Conservation (phyloP, 2,329 filamentous ascomycete species). For the Neophaeococcomyces mojaviensis region DNA sequence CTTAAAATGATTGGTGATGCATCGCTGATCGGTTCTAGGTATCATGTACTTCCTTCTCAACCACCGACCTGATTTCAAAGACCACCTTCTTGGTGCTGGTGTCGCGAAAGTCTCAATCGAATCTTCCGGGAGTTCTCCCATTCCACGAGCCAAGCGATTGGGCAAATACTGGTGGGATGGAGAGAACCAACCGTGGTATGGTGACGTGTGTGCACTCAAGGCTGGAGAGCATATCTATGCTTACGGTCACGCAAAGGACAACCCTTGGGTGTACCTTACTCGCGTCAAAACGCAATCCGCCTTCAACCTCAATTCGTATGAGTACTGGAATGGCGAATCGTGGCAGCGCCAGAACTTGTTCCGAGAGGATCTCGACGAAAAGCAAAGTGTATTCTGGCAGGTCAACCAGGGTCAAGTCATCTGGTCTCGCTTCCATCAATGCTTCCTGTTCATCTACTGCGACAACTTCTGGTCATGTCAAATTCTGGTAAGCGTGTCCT, state of each 20-base stretch:
- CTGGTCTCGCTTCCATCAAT: slow-evolving; percentile 19
- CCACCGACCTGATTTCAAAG: slow-evolving; percentile 21
- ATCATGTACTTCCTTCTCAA: slow-evolving; percentile 24
- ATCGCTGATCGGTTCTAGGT: slow-evolving; percentile 4
- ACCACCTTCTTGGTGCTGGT: slow-evolving; percentile 22
- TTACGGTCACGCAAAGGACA: slow-evolving; percentile 23
- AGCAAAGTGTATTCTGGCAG: slow-evolving; percentile 24
- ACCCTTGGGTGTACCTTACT: slow-evolving; percentile 21
- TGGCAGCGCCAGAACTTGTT: slow-evolving; percentile 7
- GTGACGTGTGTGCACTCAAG: slow-evolving; percentile 21
- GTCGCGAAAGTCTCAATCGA: slow-evolving; percentile 19
- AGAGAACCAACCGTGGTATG: slow-evolving; percentile 22
- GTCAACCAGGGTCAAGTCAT: slow-evolving; percentile 25
- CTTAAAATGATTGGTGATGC: background rate
- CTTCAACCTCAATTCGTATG: slow-evolving; percentile 18
- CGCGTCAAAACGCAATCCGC: slow-evolving; percentile 16
- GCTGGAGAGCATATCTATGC: slow-evolving; percentile 19
- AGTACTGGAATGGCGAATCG: slow-evolving; percentile 23
- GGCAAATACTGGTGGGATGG: slow-evolving; percentile 23
- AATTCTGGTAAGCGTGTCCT: background rate
- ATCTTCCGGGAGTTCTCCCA: slow-evolving; percentile 13
- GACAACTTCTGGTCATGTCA: slow-evolving; percentile 11
- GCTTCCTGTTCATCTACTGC: slow-evolving; percentile 23
- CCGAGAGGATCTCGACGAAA: slow-evolving; percentile 13
- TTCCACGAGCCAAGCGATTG: slow-evolving; percentile 15